phyloP scores from a whole-genome alignment of 371 early-diverging fungal genomes.

The Choanephora cucurbitarum region DNA sequence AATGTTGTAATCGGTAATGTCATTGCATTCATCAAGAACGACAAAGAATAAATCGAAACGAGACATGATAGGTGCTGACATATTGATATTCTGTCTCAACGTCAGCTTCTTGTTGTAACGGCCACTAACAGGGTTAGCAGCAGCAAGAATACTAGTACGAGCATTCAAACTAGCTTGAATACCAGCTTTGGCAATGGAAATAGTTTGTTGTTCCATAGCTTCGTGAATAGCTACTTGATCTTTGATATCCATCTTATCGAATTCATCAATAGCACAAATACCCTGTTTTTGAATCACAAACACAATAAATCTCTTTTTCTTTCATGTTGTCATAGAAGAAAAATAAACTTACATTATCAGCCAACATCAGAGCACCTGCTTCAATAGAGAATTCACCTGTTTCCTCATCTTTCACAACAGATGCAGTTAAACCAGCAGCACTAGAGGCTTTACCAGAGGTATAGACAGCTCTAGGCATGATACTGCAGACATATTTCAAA shows the following conservation, averaged over 20 bases:
- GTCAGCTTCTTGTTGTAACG: conserved; percentile 99
- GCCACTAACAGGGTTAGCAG: conserved; percentile 99
- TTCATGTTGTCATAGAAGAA: no score
- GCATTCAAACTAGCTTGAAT: conserved; percentile 99
- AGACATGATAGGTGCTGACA: conserved; percentile 98
- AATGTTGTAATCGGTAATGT: conserved; percentile 83
- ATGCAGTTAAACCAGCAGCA: conserved; percentile 99
- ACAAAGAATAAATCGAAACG: conserved; percentile 98
- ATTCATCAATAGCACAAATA: conserved; percentile 99
- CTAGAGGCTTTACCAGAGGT: conserved; percentile 99
- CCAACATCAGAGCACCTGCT: conserved; percentile 99
- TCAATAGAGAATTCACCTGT: conserved; percentile 98
- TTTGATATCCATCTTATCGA: conserved; percentile 99
- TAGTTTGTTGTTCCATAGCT: conserved; percentile 99
- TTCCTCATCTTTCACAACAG: conserved; percentile 89
- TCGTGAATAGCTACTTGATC: conserved; percentile 99
- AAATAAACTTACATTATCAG: conserved; percentile 79
- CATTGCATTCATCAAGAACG: conserved; percentile 89
- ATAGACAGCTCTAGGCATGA: conserved; percentile 96
- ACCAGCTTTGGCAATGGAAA: conserved; percentile 99
- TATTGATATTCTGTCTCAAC: conserved; percentile 99
- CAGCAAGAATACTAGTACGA: conserved; percentile 98
- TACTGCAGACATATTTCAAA: conserved; percentile 98
- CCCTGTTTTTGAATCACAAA: conserved; percentile 38
- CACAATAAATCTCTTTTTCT: no score